Base-by-base conservation (phyloP, 805 yeast species). In the Saccharomycopsis sp. region DNA sequence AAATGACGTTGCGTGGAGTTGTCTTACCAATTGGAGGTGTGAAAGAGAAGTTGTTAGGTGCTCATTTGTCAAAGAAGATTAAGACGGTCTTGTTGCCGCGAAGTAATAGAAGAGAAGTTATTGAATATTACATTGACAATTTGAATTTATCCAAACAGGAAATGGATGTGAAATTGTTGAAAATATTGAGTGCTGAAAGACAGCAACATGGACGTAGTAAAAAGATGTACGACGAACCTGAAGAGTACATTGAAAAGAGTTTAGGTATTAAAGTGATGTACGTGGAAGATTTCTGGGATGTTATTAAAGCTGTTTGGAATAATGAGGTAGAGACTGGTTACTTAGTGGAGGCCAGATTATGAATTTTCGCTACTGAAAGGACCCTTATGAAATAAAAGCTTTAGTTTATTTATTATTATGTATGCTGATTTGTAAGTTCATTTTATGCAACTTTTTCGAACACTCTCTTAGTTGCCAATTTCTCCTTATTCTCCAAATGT, bases 21-120 rank as follows among this genome's bases (percentile, higher is more conserved):
- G 82, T 85, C 0, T 65, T 85, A 37, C 89, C 89, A 5, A 85
- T 85, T 53, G 95, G 95, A 4, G 95, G 95, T 0, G 69, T 85
- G 22, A 74, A 79, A 43, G 95, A 85, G 61, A 84, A 84, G 60
- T 63, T 84, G 32, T 66, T 82, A 17, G 93, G 93, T 2, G 93
- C 93, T 0, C 88, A 85, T 55, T 67, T 84, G 51, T 78, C 82
- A 31, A 81, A 81, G 1, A 51, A 50, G 19, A 70, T 80, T 44
- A 68, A 65, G 34, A 71, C 70, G 45, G 82, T 87, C 29, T 61
- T 87, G 34, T 66, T 84, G 7, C 96, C 96, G 2, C 64, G 81
- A 47, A 71, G 77, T 43, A 84, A 85, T 61, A 66, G 85, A 48
- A 70, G 73, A 41, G 90, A 82, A 54, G 74, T 88, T 13, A 74